A percentile compares a stretch with the other conserved stretches of the same genome.
Evolutionary conservation across 441 rosid genomes (phyloP).

Genomic region (Hura crepitans): DNA sequence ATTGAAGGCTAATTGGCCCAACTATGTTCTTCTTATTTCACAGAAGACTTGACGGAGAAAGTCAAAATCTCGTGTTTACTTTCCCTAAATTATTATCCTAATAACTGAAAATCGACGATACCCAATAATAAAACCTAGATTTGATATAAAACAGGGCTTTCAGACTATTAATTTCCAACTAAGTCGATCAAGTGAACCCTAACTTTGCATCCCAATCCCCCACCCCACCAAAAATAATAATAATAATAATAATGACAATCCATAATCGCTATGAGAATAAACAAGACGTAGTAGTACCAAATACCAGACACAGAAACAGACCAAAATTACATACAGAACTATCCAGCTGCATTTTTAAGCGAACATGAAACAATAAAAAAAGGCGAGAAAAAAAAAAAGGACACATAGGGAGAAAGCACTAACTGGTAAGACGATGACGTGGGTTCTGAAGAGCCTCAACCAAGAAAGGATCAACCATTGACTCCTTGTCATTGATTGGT

Average conservation of each 20-base stretch:
- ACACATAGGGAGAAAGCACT: too few relatives aligned
- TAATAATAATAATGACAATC: conserved; percentile 5
- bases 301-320: conserved; percentile 9
- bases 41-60: background rate
- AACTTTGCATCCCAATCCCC: conserved; percentile 10
- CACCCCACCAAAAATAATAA: too few relatives aligned
- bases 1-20: background rate
- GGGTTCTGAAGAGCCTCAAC: conserved; percentile 87
- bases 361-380: background rate
- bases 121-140: conserved; percentile 22
- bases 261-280: background rate
- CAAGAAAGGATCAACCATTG: conserved; percentile 77
- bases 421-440: conserved; percentile 88
- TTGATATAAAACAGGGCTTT: too few relatives aligned
- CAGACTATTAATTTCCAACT: conserved; percentile 8
- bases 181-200: conserved; percentile 16
- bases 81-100: background rate
- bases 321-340: background rate
- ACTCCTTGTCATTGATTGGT: conserved; percentile 44
- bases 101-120: conserved; percentile 9
- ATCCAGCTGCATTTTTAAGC: background rate
- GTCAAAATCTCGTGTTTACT: background rate
- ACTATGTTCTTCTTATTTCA: background rate
- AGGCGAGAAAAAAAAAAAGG: too few relatives aligned
- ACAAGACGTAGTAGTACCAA: background rate